Conservation (phyloP, 805 yeast genomes). For the Lipomyces kockii region DNA sequence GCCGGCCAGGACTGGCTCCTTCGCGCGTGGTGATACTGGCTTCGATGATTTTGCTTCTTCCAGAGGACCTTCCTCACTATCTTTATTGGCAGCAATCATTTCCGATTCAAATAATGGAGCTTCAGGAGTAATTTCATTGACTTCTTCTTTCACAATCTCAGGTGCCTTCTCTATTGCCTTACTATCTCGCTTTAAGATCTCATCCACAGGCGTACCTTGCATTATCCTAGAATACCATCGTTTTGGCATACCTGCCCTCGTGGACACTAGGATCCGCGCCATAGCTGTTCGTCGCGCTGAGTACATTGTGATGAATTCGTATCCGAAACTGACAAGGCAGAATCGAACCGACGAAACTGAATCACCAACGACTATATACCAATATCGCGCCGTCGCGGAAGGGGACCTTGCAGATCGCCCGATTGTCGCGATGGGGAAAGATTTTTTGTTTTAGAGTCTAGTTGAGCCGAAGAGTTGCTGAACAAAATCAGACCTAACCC, state of each 20-base stretch:
- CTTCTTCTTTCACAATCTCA: slow-evolving; percentile 11
- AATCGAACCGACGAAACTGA: neutral
- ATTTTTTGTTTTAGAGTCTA: too few relatives aligned
- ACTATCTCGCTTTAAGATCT: slow-evolving; percentile 1
- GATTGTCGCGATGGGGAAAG: too few relatives aligned
- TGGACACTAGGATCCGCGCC: slow-evolving; percentile 9
- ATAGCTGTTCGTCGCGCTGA: slow-evolving; percentile 9
- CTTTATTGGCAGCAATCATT: neutral
- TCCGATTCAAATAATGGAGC: neutral
- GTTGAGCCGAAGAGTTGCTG: too few relatives aligned
- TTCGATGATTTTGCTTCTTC: neutral
- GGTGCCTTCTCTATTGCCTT: slow-evolving; percentile 2
- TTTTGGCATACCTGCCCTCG: neutral
- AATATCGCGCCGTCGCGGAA: neutral
- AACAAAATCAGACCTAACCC: neutral
- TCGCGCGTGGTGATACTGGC: neutral
- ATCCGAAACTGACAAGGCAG: neutral
- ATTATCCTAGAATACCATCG: slow-evolving; percentile 3
- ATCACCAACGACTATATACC: neutral
- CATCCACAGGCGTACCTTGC: slow-evolving; percentile 2
- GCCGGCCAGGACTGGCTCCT: slow-evolving; percentile 7
- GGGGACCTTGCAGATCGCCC: neutral
- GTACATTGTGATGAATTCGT: slow-evolving; percentile 7
- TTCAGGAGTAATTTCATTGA: neutral
- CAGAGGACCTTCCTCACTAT: neutral